Conservation (phyloP, 805 yeast genomes). For the Ogataea salicorniae region DNA sequence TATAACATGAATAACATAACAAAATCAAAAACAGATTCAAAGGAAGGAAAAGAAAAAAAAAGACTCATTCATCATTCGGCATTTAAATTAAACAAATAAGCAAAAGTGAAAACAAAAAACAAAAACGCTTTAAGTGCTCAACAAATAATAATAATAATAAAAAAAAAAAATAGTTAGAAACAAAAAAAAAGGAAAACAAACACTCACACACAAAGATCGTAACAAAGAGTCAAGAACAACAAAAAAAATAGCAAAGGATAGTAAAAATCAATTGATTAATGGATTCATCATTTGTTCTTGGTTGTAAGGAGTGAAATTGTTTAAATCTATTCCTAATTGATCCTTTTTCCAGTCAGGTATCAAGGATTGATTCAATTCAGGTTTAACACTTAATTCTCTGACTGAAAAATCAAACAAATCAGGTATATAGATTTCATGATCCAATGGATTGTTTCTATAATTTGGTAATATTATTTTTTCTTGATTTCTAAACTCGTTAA, state of each 20-base stretch:
- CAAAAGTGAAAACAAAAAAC: too few relatives aligned
- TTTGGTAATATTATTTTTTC: slow-evolving; percentile 25
- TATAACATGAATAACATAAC: too few relatives aligned
- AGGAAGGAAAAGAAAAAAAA: too few relatives aligned
- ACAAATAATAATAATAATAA: too few relatives aligned
- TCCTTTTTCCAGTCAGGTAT: slow-evolving; percentile 37
- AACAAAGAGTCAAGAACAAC: too few relatives aligned
- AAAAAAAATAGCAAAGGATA: too few relatives aligned
- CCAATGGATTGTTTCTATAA: slow-evolving; percentile 39
- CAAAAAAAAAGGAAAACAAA: not conserved
- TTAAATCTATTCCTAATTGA: slow-evolving; percentile 24
- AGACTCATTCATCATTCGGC: too few relatives aligned
- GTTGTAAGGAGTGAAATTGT: slow-evolving; percentile 37
- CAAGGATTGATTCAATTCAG: slow-evolving; percentile 34
- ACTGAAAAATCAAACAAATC: slow-evolving; percentile 47
- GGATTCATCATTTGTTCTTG: slow-evolving; percentile 32
- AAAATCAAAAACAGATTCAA: too few relatives aligned
- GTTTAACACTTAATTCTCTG: slow-evolving; percentile 44
- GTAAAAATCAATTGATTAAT: slow-evolving; percentile 10
- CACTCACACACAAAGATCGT: not conserved
- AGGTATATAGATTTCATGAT: slow-evolving; percentile 34
- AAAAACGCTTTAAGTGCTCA: too few relatives aligned
- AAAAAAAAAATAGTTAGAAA: too few relatives aligned
- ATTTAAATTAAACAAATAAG: too few relatives aligned
- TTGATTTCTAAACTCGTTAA: slow-evolving; percentile 44